phyloP scores from a whole-genome alignment of 2,329 filamentous ascomycete species.

The Hawksworthiomyces lignivorus region DNA sequence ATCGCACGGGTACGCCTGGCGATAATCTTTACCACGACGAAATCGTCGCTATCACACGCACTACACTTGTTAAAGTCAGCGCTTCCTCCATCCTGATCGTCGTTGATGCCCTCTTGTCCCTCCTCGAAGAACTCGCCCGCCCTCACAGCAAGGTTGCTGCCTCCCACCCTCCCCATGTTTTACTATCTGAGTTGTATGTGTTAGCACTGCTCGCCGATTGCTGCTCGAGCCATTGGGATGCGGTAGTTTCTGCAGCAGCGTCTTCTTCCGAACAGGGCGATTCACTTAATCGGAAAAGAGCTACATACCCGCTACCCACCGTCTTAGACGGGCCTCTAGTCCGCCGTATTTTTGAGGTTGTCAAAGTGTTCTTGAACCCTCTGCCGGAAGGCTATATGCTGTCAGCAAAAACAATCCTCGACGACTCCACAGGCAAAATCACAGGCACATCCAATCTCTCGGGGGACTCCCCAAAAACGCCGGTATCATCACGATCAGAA shows the following conservation, averaged over 20 bases:
- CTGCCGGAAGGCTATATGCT: constrained; percentile 50
- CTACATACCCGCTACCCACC: constrained; percentile 25
- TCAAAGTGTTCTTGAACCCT: constrained; percentile 51
- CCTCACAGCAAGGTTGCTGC: constrained; percentile 41
- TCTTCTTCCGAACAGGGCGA: constrained; percentile 13
- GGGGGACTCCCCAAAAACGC: constrained; percentile 16
- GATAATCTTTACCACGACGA: constrained; percentile 54
- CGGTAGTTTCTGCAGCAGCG: constrained; percentile 15
- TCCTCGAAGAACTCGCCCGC: constrained; percentile 51
- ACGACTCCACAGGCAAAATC: constrained; percentile 27
- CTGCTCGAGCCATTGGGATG: constrained; percentile 53
- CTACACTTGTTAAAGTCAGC: constrained; percentile 55
- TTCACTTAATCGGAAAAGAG: constrained; percentile 15
- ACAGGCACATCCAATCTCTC: not conserved
- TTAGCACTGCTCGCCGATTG: constrained; percentile 57
- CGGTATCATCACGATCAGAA: constrained; percentile 23
- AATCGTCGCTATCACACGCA: constrained; percentile 51
- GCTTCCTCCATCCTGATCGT: constrained; percentile 44
- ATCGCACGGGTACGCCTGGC: constrained; percentile 51
- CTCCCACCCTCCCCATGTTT: constrained; percentile 50
- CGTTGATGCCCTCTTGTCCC: constrained; percentile 46
- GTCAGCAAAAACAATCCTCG: constrained; percentile 49
- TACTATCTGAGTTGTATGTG: constrained; percentile 59
- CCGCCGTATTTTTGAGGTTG: constrained; percentile 44
- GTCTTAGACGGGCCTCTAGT: constrained; percentile 44